phyloP scores from a whole-genome alignment of 2,329 filamentous ascomycete species.

The Magnaporthiopsis rhizophila region DNA sequence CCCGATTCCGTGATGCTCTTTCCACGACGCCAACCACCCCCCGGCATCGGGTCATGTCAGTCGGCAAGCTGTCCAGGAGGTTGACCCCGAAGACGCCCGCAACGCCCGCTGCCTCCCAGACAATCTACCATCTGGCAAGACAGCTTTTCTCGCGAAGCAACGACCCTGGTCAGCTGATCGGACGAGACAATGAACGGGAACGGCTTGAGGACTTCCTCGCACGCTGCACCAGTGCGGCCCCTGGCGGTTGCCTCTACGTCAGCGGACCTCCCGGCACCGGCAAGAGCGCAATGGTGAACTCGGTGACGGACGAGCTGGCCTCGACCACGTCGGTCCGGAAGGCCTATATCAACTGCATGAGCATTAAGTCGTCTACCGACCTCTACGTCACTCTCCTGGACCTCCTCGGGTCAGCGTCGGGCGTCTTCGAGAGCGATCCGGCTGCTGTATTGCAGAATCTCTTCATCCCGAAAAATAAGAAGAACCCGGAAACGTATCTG shows the following conservation, averaged over 20 bases:
- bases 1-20: conserved; percentile 72
- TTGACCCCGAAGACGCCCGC: conserved; percentile 68
- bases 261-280: conserved; percentile 94
- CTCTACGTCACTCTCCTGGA: conserved; percentile 74
- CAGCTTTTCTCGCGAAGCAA: conserved; percentile 79
- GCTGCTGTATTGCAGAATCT: conserved; percentile 59
- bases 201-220: conserved; percentile 64
- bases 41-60: conserved; percentile 72
- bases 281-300: conserved; percentile 87
- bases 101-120: conserved; percentile 60
- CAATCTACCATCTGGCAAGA: conserved; percentile 78
- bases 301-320: conserved; percentile 58
- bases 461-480: conserved; percentile 58
- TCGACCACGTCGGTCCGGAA: conserved; percentile 50
- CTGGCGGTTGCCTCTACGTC: conserved; percentile 82
- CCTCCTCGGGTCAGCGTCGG: conserved; percentile 48
- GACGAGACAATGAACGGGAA: conserved; percentile 60
- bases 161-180: conserved; percentile 66
- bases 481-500: conserved; percentile 58
- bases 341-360: conserved; percentile 93
- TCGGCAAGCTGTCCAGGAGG: conserved; percentile 67
- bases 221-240: conserved; percentile 48
- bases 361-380: conserved; percentile 80
- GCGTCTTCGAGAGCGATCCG: conserved; percentile 58
- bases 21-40: conserved; percentile 68